A percentile compares a stretch with the other conserved stretches of the same genome.
These are phyloP conservation scores for Penicillium pancosmium DNA, from an alignment of 495 filamentous ascomycete genomes.

Conservation along the genomic window DNA sequence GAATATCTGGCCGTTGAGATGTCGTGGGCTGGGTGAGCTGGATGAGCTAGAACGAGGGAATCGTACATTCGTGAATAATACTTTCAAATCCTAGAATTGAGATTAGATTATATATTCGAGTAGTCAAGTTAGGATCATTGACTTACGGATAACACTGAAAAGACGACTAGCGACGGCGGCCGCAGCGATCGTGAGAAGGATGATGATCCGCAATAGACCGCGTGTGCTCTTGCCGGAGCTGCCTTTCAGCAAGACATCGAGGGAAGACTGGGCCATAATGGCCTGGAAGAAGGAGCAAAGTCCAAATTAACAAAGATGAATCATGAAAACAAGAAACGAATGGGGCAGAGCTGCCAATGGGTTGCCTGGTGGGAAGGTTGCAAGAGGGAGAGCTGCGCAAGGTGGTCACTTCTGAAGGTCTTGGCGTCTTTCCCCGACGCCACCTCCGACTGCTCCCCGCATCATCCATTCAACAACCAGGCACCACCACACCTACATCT, in stretches of 20 bases:
- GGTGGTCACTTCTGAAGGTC: slow-evolving; percentile 50
- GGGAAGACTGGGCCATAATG: slow-evolving; percentile 56
- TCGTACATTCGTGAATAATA: slow-evolving; percentile 99
- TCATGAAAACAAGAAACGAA: slow-evolving; percentile 35
- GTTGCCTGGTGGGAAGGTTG: slow-evolving; percentile 30
- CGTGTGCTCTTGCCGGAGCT: slow-evolving; percentile 74
- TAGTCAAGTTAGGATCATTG: not conserved
- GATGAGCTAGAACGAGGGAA: slow-evolving; percentile 14
- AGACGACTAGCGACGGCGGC: slow-evolving; percentile 92
- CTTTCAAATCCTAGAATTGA: slow-evolving; percentile 83
- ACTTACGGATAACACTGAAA: slow-evolving; percentile 96
- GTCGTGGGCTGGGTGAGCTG: slow-evolving; percentile 10
- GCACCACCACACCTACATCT: not conserved
- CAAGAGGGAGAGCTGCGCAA: slow-evolving; percentile 46
- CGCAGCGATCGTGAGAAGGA: slow-evolving; percentile 88
- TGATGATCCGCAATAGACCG: slow-evolving; percentile 84
- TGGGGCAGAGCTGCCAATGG: slow-evolving; percentile 42
- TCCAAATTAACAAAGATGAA: slow-evolving; percentile 32
- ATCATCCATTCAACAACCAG: slow-evolving; percentile 17
- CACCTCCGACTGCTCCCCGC: slow-evolving; percentile 44
- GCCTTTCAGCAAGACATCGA: slow-evolving; percentile 66
- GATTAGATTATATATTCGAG: not conserved
- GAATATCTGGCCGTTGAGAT: slow-evolving; percentile 8
- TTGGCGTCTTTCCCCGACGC: slow-evolving; percentile 33
- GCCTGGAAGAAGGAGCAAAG: slow-evolving; percentile 42